Evolutionary conservation across 1,139 yeast genomes (phyloP).

Genomic region (Saccharomyces uvarum): DNA sequence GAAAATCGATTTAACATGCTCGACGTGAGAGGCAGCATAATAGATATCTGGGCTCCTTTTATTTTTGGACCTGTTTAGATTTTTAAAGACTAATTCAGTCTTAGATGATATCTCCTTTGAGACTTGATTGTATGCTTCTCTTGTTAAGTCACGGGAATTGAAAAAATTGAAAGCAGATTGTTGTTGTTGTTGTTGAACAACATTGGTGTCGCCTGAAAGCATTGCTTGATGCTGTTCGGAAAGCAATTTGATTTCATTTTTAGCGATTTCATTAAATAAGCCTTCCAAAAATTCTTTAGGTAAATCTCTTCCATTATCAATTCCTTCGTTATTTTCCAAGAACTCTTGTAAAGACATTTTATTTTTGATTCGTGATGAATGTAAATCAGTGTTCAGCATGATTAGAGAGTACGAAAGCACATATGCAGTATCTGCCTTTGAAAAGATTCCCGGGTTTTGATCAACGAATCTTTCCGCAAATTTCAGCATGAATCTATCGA

Average conservation of each 20-base stretch:
- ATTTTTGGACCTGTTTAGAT: slow-evolving; percentile 46
- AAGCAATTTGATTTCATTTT: slow-evolving; percentile 78
- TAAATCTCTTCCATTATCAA: slow-evolving; percentile 82
- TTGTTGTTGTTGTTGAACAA: slow-evolving; percentile 35
- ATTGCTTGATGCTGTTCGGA: slow-evolving; percentile 94
- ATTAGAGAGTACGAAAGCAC: slow-evolving; percentile 87
- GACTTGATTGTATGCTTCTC: slow-evolving; percentile 87
- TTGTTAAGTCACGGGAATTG: slow-evolving; percentile 64
- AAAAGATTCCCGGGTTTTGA: slow-evolving; percentile 78
- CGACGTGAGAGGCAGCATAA: slow-evolving; percentile 65
- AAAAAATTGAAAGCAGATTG: slow-evolving; percentile 55
- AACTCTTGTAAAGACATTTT: slow-evolving; percentile 88
- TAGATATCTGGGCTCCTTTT: slow-evolving; percentile 28
- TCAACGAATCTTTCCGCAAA: slow-evolving; percentile 88
- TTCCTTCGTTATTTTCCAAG: slow-evolving; percentile 79
- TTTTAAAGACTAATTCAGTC: slow-evolving; percentile 77
- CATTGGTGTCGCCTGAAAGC: slow-evolving; percentile 52
- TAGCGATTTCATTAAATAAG: slow-evolving; percentile 68
- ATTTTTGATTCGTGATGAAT: slow-evolving; percentile 75
- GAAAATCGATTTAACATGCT: slow-evolving; percentile 87
- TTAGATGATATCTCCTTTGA: slow-evolving; percentile 86
- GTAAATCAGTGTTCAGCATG: slow-evolving; percentile 89
- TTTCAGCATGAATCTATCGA: slow-evolving; percentile 91
- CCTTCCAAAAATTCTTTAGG: slow-evolving; percentile 63
- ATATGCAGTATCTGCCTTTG: slow-evolving; percentile 92